Evolutionary conservation across 352 stramenopile genomes (phyloP).

Genomic region (Phytophthora tubulina): DNA sequence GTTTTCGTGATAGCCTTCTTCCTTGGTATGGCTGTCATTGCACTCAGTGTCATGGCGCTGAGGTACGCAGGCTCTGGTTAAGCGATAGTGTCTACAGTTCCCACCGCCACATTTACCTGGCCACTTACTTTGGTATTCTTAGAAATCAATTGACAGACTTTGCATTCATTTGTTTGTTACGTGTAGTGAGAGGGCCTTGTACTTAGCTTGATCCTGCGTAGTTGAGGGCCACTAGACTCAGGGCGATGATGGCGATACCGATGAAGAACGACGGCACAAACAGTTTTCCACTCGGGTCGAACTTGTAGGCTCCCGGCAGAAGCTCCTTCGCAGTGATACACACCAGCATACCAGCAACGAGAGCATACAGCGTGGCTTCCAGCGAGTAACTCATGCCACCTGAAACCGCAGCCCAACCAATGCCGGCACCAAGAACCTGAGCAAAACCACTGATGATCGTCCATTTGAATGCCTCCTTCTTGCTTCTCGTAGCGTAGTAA

Average conservation of each 20-base stretch:
- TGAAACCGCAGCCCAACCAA: constrained; percentile 73
- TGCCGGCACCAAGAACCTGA: constrained; percentile 89
- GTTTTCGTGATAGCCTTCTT: constrained; percentile 90
- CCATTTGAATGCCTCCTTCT: constrained; percentile 94
- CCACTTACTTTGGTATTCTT: neutral
- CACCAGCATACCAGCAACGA: constrained; percentile 94
- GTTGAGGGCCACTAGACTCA: constrained; percentile 90
- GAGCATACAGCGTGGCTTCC: constrained; percentile 90
- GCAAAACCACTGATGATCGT: constrained; percentile 89
- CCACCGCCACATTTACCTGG: too few species aligned
- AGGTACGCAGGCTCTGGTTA: constrained; percentile 66
- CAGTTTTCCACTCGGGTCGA: constrained; percentile 89
- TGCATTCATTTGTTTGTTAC: constrained; percentile 11
- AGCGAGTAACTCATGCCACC: constrained; percentile 74
- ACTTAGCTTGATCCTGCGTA: constrained; percentile 60
- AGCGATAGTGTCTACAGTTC: neutral
- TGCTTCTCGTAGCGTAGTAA: constrained; percentile 96
- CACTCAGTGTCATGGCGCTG: constrained; percentile 89
- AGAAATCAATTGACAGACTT: constrained; percentile 23
- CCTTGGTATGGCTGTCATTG: constrained; percentile 90
- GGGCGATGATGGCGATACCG: constrained; percentile 92
- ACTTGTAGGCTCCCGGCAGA: constrained; percentile 91
- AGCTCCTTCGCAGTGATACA: constrained; percentile 94
- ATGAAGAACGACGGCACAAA: constrained; percentile 90
- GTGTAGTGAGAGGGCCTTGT: constrained; percentile 1